Evolutionary conservation across 768 basidiomycete genomes (phyloP).

Genomic region (Tulasnella sp.): DNA sequence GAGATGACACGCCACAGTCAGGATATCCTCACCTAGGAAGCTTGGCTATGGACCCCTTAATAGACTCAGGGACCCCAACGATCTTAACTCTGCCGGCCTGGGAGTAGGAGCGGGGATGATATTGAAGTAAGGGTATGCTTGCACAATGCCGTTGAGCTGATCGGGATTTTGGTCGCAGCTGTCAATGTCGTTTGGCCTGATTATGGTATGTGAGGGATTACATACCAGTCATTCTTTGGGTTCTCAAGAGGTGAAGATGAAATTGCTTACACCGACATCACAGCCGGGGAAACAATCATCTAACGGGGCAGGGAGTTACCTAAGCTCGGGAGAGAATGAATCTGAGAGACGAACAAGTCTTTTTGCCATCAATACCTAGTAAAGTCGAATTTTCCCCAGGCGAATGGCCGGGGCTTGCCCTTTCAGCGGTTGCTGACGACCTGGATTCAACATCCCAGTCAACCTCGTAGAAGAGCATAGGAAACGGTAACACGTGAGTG

Average conservation of each 20-base stretch:
- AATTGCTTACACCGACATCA: not conserved
- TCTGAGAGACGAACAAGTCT: constrained; percentile 30
- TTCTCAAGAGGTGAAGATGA: not conserved
- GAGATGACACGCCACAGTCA: too few relatives aligned
- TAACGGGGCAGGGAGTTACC: too few relatives aligned
- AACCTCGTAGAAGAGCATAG: too few relatives aligned
- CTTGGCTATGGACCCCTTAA: constrained; percentile 27
- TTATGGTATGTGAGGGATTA: not conserved
- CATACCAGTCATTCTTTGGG: too few relatives aligned
- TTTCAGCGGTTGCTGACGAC: too few relatives aligned
- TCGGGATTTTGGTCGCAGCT: constrained; percentile 10
- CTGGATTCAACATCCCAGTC: too few relatives aligned
- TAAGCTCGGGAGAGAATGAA: not conserved
- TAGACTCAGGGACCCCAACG: constrained; percentile 33
- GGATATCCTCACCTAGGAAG: constrained; percentile 29
- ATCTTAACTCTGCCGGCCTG: constrained; percentile 41
- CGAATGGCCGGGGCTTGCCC: too few relatives aligned
- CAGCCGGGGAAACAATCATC: not conserved
- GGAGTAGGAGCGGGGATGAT: constrained; percentile 35
- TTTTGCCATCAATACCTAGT: constrained; percentile 28
- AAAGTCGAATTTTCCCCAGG: too few relatives aligned
- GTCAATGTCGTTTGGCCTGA: constrained; percentile 23
- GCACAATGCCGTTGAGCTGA: not conserved
- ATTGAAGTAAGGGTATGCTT: constrained; percentile 38
- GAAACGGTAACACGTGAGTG: constrained; percentile 25